Evolutionary conservation across 768 basidiomycete genomes (phyloP).

Genomic region (Pilatotrama ljubarskyi): DNA sequence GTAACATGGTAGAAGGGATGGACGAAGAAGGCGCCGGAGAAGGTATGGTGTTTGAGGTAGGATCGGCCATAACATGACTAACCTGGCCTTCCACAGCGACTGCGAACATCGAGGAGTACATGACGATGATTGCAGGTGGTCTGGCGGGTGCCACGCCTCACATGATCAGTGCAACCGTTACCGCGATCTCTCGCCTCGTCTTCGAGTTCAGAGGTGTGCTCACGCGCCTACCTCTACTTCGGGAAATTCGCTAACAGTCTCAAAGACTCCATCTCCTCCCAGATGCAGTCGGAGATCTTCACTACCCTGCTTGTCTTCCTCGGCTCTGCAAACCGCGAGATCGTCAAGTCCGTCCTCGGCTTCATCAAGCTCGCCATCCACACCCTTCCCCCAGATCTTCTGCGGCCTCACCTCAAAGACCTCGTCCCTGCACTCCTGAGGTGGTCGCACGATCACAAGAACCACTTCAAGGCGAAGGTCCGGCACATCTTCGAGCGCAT

Average conservation of each 20-base stretch:
- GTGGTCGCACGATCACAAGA: conserved; percentile 98
- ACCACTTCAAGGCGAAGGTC: conserved; percentile 97
- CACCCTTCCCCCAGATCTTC: conserved; percentile 67
- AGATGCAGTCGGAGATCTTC: conserved; percentile 82
- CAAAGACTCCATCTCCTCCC: conserved; percentile 63
- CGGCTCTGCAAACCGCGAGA: conserved; percentile 93
- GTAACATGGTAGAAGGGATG: conserved; percentile 79
- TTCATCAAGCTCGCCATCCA: conserved; percentile 94
- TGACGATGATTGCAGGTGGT: conserved; percentile 97
- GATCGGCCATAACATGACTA: neutral
- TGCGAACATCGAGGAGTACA: conserved; percentile 86
- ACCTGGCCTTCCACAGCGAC: conserved; percentile 39
- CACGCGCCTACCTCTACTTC: neutral
- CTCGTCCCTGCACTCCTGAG: conserved; percentile 83
- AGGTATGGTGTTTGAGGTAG: conserved; percentile 30
- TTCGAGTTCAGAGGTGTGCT: conserved; percentile 91
- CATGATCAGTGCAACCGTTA: conserved; percentile 97
- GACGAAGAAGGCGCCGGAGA: conserved; percentile 64
- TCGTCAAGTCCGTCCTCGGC: conserved; percentile 94
- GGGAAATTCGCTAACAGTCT: neutral
- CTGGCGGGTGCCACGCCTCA: conserved; percentile 91
- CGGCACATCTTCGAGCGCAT: conserved; percentile 97
- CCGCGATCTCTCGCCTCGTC: conserved; percentile 87
- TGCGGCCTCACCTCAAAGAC: conserved; percentile 73
- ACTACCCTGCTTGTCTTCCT: conserved; percentile 88